Base-by-base conservation (phyloP, 2,329 filamentous ascomycete genomes). In the Curvularia lunata region DNA sequence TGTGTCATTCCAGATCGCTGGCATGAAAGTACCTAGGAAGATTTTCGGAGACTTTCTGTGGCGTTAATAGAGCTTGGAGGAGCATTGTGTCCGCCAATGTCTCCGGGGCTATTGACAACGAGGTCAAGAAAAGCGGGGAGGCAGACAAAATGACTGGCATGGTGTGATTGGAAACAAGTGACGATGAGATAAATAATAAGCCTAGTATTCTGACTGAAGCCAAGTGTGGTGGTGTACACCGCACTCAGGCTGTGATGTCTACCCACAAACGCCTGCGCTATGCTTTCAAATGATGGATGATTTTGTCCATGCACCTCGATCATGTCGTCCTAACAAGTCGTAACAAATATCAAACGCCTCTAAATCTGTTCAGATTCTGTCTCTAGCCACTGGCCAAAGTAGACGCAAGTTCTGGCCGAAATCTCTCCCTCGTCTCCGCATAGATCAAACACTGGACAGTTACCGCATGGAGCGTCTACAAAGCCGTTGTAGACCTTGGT, bases 391-490 rank as follows among this genome's bases (percentile, higher is more conserved):
- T 88, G 85, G 62, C 90, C 85, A 72, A 96, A 97, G 74, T 99
- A 99, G 52, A 92, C 89, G 77, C 95, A 99, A 49, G 90, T 96
- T 64, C 87, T 89, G 0, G 94, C 91, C 69, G 89, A 96, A 21
- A 99, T 92, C 0, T 92, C 91, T 0, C 94, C 94, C 6, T 92
- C 92, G 59, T 96, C 91, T 64, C 91, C 90, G 74, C 95, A 99
- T 1, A 98, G 83, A 56, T 95, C 90, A 74, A 97, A 97, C 2
- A 97, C 94, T 0, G 95, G 95, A 76, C 95, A 99, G 54, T 87
- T 84, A 1, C 94, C 93, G 76, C 95, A 99, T 1, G 95, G 95
- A 2, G 90, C 88, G 75, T 97, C 92, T 1, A 91, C 96, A 65
- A 94, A 86, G 3, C 91, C 91, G 67, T 93, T 96, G 65, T 83